Conservation (phyloP, 108 stramenopile species). For the Stephanodiscus triporus region DNA sequence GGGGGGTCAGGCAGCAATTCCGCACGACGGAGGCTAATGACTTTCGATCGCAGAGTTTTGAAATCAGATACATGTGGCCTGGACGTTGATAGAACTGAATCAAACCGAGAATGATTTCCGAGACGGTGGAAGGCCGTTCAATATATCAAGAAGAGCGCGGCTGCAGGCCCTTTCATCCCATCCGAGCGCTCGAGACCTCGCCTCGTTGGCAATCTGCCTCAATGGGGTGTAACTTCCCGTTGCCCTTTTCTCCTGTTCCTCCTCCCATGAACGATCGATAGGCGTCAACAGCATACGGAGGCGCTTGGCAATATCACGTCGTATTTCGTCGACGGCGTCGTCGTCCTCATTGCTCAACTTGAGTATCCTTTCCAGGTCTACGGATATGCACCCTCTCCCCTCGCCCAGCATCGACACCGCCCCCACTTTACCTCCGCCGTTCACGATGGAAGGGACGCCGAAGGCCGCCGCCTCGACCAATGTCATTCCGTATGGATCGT, state of each 20-base stretch:
- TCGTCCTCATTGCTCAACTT: not conserved
- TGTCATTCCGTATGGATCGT: conserved; percentile 73
- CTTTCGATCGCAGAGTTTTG: no score
- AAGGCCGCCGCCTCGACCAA: conserved; percentile 63
- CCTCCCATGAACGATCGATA: not conserved
- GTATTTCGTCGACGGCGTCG: not conserved
- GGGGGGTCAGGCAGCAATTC: no score
- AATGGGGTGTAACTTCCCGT: not conserved
- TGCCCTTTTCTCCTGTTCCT: not conserved
- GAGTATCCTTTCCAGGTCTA: conserved; percentile 21
- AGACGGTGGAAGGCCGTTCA: not conserved
- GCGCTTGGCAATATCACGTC: not conserved
- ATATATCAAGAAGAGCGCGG: not conserved
- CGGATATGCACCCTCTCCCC: conserved; percentile 25
- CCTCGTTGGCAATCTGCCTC: conserved; percentile 19
- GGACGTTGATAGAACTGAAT: not conserved
- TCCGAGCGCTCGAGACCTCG: conserved; percentile 28
- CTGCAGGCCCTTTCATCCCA: conserved; percentile 49
- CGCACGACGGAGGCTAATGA: no score
- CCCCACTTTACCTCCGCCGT: conserved; percentile 39
- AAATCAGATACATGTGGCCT: no score
- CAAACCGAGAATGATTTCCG: no score
- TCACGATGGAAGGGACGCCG: conserved; percentile 51
- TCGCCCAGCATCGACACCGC: conserved; percentile 34
- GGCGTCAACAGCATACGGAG: no score